These are phyloP conservation scores for Protostelium mycophagum DNA, from an alignment of 78 protist genomes.

Conservation along the genomic window DNA sequence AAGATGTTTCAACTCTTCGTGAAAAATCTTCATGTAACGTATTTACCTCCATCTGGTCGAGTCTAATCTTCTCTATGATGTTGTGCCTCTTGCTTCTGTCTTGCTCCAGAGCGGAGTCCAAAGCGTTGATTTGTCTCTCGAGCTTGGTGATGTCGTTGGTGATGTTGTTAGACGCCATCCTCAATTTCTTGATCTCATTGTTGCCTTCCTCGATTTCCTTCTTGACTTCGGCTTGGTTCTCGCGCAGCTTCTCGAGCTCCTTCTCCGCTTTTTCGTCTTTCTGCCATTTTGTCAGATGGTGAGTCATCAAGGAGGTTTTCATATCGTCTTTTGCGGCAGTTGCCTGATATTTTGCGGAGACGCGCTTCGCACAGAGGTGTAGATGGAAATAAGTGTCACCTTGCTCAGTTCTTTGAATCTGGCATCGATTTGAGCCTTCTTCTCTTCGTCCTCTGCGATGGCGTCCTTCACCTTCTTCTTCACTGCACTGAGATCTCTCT, in stretches of 20 bases:
- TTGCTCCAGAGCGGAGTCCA: background rate
- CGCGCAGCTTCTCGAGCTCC: slow-evolving; percentile 7
- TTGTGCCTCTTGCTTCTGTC: background rate
- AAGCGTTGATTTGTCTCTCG: background rate
- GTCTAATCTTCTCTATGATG: background rate
- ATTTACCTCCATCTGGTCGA: background rate
- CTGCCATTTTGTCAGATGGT: no score
- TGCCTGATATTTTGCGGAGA: no score
- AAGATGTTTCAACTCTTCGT: no score
- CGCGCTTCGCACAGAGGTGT: no score
- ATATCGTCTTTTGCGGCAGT: no score
- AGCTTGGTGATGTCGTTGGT: slow-evolving; percentile 6
- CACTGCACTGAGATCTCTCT: background rate
- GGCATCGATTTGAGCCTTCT: background rate
- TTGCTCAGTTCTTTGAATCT: background rate
- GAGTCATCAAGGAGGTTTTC: no score
- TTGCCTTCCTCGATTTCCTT: slow-evolving; percentile 3
- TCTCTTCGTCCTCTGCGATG: background rate
- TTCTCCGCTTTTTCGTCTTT: slow-evolving; percentile 42
- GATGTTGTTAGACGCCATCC: slow-evolving; percentile 4
- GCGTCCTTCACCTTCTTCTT: background rate
- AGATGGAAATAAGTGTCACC: no score
- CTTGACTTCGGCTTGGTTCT: background rate
- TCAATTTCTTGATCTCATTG: background rate
- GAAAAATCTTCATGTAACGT: no score